These are phyloP conservation scores for Tetrahymena thermophila DNA, from an alignment of 73 alveolate genomes.

Conservation along the genomic window DNA sequence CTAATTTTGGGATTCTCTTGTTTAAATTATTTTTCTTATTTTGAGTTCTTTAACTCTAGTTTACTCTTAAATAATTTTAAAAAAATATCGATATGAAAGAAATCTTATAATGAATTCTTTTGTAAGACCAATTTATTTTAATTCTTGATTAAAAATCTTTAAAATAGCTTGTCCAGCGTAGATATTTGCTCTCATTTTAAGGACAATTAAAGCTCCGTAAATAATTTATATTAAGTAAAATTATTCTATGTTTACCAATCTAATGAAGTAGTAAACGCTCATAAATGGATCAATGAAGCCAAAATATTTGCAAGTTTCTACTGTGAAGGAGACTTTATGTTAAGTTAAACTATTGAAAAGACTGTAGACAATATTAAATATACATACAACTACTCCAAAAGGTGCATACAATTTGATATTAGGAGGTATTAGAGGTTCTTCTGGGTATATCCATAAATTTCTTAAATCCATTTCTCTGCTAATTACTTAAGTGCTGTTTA, in stretches of 20 bases:
- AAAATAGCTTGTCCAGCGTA: not conserved
- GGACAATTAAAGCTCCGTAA: not conserved
- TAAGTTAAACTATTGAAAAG: not conserved
- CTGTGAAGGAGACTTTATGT: not conserved
- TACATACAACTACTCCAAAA: not conserved
- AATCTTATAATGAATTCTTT: not conserved
- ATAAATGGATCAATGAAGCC: not conserved
- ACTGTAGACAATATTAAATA: not conserved
- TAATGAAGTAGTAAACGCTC: too few relatives aligned
- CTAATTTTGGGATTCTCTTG: not conserved
- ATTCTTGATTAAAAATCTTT: not conserved
- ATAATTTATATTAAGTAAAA: too few relatives aligned
- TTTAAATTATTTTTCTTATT: too few relatives aligned
- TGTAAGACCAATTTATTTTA: not conserved
- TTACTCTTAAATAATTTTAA: not conserved
- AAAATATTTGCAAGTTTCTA: not conserved
- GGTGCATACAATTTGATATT: not conserved
- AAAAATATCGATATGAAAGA: too few relatives aligned
- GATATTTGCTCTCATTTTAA: too few relatives aligned
- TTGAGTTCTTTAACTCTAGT: not conserved
- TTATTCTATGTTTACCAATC: not conserved
- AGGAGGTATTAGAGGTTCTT: not conserved
- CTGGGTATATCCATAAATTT: not conserved
- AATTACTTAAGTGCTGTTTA: not conserved
- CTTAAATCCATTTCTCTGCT: not conserved